phyloP scores from a whole-genome alignment of 768 basidiomycete genomes.

The Tulasnella sp. region DNA sequence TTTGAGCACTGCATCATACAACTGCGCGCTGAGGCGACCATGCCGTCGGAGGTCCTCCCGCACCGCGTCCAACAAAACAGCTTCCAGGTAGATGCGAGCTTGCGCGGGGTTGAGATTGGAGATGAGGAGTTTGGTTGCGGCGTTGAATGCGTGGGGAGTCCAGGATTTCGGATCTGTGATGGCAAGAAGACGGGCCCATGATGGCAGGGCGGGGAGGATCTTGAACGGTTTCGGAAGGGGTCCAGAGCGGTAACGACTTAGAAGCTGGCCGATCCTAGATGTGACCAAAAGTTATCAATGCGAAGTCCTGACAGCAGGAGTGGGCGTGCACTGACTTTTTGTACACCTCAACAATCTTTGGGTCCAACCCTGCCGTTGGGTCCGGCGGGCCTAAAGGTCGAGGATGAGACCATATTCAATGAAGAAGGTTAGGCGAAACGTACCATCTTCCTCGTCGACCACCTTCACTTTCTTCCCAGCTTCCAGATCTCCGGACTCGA shows the following conservation, averaged over 20 bases:
- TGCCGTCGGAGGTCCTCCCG: slow-evolving; percentile 77
- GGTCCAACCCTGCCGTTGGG: slow-evolving; percentile 18
- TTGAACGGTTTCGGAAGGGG: slow-evolving; percentile 96
- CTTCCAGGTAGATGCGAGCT: slow-evolving; percentile 82
- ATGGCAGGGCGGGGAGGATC: slow-evolving; percentile 87
- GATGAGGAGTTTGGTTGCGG: slow-evolving; percentile 89
- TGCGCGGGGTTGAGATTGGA: slow-evolving; percentile 95
- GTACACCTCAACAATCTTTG: slow-evolving; percentile 17
- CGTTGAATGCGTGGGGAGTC: slow-evolving; percentile 90
- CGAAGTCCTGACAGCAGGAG: neutral
- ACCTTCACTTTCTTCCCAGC: slow-evolving; percentile 15
- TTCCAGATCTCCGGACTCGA: slow-evolving; percentile 49
- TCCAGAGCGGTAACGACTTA: slow-evolving; percentile 84
- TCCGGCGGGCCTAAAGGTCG: neutral
- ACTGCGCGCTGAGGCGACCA: slow-evolving; percentile 83
- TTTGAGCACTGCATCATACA: slow-evolving; percentile 86
- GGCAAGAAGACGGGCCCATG: slow-evolving; percentile 92
- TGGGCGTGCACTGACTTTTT: neutral
- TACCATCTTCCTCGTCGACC: slow-evolving; percentile 1
- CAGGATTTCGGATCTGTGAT: slow-evolving; percentile 86
- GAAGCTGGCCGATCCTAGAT: slow-evolving; percentile 66
- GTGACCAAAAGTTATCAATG: neutral
- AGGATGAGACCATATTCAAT: neutral
- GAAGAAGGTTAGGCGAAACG: neutral
- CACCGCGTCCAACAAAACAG: slow-evolving; percentile 80